A percentile compares a stretch with the other conserved stretches of the same genome.
phyloP scores from a whole-genome alignment of 768 basidiomycete genomes.

The Boletus reticulatus region DNA sequence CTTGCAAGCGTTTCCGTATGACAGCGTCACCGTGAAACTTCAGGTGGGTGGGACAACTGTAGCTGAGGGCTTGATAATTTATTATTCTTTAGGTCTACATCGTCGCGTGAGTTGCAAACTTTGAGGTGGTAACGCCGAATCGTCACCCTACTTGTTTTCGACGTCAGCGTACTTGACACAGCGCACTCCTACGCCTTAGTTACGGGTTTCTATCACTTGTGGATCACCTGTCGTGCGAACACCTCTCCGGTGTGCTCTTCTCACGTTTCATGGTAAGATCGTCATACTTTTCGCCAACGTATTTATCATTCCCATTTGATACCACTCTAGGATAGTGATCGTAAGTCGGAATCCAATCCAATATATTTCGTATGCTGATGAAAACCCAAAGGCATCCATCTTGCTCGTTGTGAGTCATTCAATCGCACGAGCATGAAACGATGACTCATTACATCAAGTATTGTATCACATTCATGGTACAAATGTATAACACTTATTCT shows the following conservation, averaged over 20 bases:
- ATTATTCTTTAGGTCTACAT: slow-evolving; percentile 3
- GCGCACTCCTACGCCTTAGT: neutral
- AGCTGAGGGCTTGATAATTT: neutral
- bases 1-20: neutral
- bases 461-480: slow-evolving; percentile 13
- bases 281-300: no score
- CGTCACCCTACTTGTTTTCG: neutral
- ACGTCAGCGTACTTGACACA: slow-evolving; percentile 3
- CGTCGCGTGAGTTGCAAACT: slow-evolving; percentile 1
- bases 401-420: neutral
- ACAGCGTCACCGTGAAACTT: neutral
- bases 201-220: neutral
- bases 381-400: neutral
- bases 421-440: neutral
- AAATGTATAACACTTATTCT: slow-evolving; percentile 4
- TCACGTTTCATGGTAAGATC: neutral
- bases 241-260: neutral
- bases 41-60: neutral
- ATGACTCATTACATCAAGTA: neutral
- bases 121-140: neutral
- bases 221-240: neutral
- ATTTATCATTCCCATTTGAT: neutral
- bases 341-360: neutral
- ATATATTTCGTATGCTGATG: neutral
- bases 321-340: neutral